Conservation (phyloP, 495 filamentous ascomycete genomes). For the Annulohypoxylon stygium region DNA sequence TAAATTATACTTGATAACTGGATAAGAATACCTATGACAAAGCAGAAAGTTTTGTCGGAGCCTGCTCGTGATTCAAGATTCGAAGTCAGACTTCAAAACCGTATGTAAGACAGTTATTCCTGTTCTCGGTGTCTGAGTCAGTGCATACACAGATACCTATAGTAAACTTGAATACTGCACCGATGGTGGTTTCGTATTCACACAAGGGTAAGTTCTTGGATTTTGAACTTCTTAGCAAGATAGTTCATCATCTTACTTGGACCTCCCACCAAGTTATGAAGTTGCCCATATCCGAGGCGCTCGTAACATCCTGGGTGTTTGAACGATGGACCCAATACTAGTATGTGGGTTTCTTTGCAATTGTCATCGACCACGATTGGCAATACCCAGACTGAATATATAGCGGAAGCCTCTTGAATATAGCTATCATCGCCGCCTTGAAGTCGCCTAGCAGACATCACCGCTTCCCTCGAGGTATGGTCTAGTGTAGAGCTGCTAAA, state of each 20-base stretch:
- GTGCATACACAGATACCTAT: too few relatives aligned
- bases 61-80: not conserved
- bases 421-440: too few relatives aligned
- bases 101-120: not conserved
- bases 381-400: conserved; percentile 8
- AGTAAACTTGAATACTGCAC: not conserved
- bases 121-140: not conserved
- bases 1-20: too few relatives aligned
- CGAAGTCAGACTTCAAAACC: not conserved
- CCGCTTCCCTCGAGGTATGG: not conserved
- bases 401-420: not conserved
- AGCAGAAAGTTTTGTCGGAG: too few relatives aligned
- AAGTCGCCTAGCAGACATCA: not conserved
- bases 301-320: conserved; percentile 6
- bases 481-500: not conserved
- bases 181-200: not conserved
- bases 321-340: conserved; percentile 9
- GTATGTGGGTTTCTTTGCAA: not conserved
- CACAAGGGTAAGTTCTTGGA: not conserved
- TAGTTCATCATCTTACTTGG: not conserved
- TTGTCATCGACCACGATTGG: not conserved
- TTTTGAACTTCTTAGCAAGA: not conserved
- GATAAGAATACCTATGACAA: too few relatives aligned
- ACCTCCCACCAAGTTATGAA: not conserved
- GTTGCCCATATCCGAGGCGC: not conserved